Evolutionary conservation across 768 basidiomycete genomes (phyloP).

Genomic region (Cyclocybe aegerita): DNA sequence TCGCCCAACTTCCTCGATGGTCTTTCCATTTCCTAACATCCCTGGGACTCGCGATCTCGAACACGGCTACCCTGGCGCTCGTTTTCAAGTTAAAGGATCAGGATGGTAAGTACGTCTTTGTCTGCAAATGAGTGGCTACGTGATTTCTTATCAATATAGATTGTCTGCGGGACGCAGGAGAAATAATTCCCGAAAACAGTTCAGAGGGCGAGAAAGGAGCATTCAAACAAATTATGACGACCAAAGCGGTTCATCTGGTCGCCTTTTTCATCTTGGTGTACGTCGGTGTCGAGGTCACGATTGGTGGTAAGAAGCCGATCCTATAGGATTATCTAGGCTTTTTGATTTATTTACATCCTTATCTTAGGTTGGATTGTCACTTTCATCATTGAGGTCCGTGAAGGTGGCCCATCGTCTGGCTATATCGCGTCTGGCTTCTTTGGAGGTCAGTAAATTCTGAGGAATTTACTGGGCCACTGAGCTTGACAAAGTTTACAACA

Average conservation of each 20-base stretch:
- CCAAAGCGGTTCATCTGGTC: conserved; percentile 57
- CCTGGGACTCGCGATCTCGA: conserved; percentile 59
- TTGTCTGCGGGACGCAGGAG: conserved; percentile 53
- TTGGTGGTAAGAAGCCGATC: conserved; percentile 36
- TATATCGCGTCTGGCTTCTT: conserved; percentile 56
- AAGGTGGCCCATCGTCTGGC: conserved; percentile 37
- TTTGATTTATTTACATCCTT: not conserved
- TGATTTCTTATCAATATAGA: conserved; percentile 32
- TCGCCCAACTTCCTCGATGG: conserved; percentile 65
- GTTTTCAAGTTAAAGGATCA: conserved; percentile 71
- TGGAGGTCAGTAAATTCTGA: conserved; percentile 38
- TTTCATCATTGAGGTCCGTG: conserved; percentile 39
- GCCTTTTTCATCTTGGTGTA: conserved; percentile 67
- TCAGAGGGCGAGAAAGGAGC: conserved; percentile 35
- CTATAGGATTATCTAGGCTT: conserved; percentile 9
- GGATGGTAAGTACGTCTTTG: conserved; percentile 48
- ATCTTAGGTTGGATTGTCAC: conserved; percentile 69
- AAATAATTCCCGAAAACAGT: conserved; percentile 35
- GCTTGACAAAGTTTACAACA: conserved; percentile 17
- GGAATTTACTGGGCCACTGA: not conserved
- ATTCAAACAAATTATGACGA: conserved; percentile 48
- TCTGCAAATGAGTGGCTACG: no score
- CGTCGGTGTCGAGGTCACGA: conserved; percentile 67
- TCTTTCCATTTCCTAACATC: conserved; percentile 78
- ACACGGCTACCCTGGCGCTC: conserved; percentile 45